Evolutionary conservation across 345 rosid genomes (phyloP), one percentile per base, ranked within the genome.

Genomic region (Litchi chinensis): DNA sequence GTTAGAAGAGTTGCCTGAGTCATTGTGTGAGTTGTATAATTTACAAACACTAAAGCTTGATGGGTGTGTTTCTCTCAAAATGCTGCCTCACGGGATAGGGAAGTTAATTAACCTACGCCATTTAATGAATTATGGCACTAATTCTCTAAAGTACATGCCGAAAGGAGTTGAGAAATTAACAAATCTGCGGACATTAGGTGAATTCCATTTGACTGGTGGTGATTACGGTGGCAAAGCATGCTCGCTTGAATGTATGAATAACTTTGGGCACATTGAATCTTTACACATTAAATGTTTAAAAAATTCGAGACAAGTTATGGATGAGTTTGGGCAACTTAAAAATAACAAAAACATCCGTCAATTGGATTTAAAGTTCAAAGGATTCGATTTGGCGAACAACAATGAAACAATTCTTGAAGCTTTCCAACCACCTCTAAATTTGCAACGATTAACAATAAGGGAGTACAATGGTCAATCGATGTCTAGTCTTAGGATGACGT

Each of bases 91-190:
- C 7, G 67, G 41, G 26, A 67, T 46, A 0, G 69, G 28, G 37
- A 79, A 68, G 22, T 72, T 79, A 7, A 8, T 12, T 63, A 68
- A 57, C 1, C 26, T 79, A 11, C 75, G 73, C 40, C 70, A 79
- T 74, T 57, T 74, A 15, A 4, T 28, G 15, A 21, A 40, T 16
- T 0, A 0, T 1, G 41, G 3, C 3, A 46, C 40, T 37, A 1
- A 26, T 10, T 10, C 28, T 1, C 9, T 79, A 5, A 46, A 22
- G 21, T 57, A 39, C 70, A 19, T 79, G 64, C 75, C 78, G 4
- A 79, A 69, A 60, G 82, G 78, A 48, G 28, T 79, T 19, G 70
- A 10, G 9, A 44, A 39, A 28, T 44, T 74, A 68, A 59, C 0
- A 46, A 11, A 6, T n/a, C 70, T 74, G 6, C 41, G 59, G 44